Evolutionary conservation across 768 basidiomycete genomes (phyloP).

Genomic region (Polyporus arcularius): DNA sequence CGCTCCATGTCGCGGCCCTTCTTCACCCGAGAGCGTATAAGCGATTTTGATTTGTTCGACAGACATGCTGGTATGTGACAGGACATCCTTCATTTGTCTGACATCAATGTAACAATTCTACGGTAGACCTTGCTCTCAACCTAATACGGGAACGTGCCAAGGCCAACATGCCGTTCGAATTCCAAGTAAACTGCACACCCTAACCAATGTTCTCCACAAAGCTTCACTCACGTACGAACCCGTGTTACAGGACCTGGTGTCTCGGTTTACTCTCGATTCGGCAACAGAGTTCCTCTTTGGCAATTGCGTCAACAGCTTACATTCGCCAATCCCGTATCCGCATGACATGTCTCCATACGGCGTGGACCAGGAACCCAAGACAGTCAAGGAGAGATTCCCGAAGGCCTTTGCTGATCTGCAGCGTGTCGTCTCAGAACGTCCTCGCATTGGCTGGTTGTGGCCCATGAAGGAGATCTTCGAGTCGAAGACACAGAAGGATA

Average conservation of each 20-base stretch:
- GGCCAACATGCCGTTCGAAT: slow-evolving; percentile 41
- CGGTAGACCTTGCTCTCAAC: slow-evolving; percentile 22
- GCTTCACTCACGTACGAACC: neutral
- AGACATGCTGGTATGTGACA: slow-evolving; percentile 43
- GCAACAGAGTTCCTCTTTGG: slow-evolving; percentile 60
- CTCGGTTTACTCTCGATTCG: slow-evolving; percentile 55
- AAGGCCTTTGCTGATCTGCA: slow-evolving; percentile 44
- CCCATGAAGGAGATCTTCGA: slow-evolving; percentile 46
- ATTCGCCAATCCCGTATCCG: slow-evolving; percentile 40
- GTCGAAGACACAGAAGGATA: slow-evolving; percentile 39
- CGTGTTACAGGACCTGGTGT: slow-evolving; percentile 36
- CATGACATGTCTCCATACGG: slow-evolving; percentile 11
- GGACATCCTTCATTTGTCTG: slow-evolving; percentile 12
- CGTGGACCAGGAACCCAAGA: neutral
- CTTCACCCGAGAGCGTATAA: slow-evolving; percentile 60
- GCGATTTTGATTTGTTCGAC: slow-evolving; percentile 63
- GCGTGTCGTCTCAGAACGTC: slow-evolving; percentile 30
- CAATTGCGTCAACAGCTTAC: slow-evolving; percentile 39
- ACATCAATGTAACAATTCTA: neutral
- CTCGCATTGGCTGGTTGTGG: slow-evolving; percentile 45
- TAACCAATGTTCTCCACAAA: neutral
- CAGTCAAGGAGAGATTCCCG: slow-evolving; percentile 32
- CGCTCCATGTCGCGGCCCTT: slow-evolving; percentile 66
- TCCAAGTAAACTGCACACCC: slow-evolving; percentile 39
- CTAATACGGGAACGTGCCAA: slow-evolving; percentile 35